Conservation (phyloP, 371 early-diverging fungal species). For the Syncephalastrum contaminatum region DNA sequence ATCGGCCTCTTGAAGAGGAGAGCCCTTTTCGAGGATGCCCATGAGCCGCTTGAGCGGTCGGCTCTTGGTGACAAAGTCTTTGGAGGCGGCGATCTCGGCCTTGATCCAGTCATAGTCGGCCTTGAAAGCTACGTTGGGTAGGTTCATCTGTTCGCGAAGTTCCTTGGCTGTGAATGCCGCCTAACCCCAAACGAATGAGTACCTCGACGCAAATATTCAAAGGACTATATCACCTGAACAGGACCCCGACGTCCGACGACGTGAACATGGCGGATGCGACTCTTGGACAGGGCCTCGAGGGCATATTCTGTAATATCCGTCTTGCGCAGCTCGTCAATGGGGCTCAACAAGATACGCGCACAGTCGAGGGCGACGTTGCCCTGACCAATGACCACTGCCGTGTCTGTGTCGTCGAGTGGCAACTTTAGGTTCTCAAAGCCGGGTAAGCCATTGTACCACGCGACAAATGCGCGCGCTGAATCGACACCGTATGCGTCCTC, state of each 20-base stretch:
- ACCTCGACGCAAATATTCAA: neutral
- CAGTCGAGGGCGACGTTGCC: conserved; percentile 97
- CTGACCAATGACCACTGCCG: conserved; percentile 87
- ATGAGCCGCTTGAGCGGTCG: conserved; percentile 78
- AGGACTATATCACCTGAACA: conserved; percentile 65
- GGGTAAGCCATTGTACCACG: conserved; percentile 96
- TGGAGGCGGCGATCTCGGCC: conserved; percentile 33
- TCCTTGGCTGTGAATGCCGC: conserved; percentile 93
- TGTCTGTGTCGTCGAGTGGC: conserved; percentile 69
- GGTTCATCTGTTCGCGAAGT: conserved; percentile 87
- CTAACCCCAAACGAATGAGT: conserved; percentile 25
- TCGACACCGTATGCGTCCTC: conserved; percentile 65
- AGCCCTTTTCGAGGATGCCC: conserved; percentile 71
- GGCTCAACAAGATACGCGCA: conserved; percentile 85
- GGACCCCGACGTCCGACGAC: conserved; percentile 94
- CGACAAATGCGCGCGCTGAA: conserved; percentile 87
- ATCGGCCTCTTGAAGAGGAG: conserved; percentile 20
- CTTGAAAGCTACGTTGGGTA: conserved; percentile 61
- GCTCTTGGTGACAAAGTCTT: conserved; percentile 42
- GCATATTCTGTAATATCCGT: conserved; percentile 90
- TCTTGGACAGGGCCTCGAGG: conserved; percentile 65
- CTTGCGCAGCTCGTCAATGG: conserved; percentile 69
- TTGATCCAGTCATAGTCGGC: conserved; percentile 61
- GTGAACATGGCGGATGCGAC: conserved; percentile 77
- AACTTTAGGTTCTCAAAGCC: conserved; percentile 51